These are phyloP conservation scores for Lactarius quietus DNA, from an alignment of 768 basidiomycete genomes.

Conservation along the genomic window DNA sequence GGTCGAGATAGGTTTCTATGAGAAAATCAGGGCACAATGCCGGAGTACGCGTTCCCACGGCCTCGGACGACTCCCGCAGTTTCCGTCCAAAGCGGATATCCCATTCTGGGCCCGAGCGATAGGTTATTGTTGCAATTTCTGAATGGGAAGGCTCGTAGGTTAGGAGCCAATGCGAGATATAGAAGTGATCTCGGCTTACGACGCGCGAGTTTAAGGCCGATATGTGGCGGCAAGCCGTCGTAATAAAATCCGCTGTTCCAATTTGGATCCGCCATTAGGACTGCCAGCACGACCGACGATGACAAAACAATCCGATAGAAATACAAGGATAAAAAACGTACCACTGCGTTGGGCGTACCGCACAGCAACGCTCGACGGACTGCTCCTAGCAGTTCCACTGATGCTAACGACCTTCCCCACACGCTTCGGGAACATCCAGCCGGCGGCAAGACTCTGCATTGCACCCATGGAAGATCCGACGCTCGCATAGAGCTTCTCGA, in stretches of 20 bases:
- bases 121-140: conserved; percentile 99
- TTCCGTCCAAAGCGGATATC: conserved; percentile 94
- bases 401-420: conserved; percentile 92
- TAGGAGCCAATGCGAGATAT: neutral
- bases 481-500: conserved; percentile 85
- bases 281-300: conserved; percentile 40
- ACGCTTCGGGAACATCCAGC: conserved; percentile 84
- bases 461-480: conserved; percentile 97
- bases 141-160: neutral
- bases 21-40: conserved; percentile 95
- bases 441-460: conserved; percentile 97
- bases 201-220: conserved; percentile 96
- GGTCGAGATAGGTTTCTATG: conserved; percentile 98
- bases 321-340: conserved; percentile 37
- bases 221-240: conserved; percentile 90
- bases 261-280: conserved; percentile 98
- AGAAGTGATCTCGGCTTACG: conserved; percentile 49
- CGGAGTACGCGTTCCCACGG: conserved; percentile 42
- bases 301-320: conserved; percentile 5
- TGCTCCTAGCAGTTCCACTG: conserved; percentile 90
- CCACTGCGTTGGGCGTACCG: conserved; percentile 95
- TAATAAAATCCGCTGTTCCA: conserved; percentile 99
- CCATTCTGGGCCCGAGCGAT: conserved; percentile 99
- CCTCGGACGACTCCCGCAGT: conserved; percentile 41
- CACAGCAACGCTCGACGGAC: conserved; percentile 91